These are phyloP conservation scores for Backusella parvicylindrica DNA, from an alignment of 192 early-diverging fungal genomes.

Conservation along the genomic window DNA sequence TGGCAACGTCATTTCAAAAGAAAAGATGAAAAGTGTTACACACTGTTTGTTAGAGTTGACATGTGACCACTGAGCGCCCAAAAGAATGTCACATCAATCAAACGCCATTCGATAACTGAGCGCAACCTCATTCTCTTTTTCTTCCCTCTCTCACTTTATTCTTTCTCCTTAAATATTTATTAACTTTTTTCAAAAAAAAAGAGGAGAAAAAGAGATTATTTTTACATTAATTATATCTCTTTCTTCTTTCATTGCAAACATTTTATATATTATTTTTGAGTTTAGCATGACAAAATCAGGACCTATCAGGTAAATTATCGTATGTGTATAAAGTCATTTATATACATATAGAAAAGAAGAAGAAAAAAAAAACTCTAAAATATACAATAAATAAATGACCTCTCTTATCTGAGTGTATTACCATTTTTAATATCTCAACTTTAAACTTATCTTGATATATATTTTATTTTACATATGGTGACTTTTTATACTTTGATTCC, in stretches of 20 bases:
- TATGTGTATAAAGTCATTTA: background rate
- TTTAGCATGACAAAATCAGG: background rate
- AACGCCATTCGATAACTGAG: background rate
- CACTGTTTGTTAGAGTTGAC: background rate
- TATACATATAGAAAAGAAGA: no score
- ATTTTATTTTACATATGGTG: background rate
- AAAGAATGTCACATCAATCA: slow-evolving; percentile 7
- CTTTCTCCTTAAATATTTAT: background rate
- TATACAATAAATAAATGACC: background rate
- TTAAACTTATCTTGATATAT: background rate
- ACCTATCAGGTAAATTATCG: background rate
- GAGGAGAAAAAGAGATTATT: background rate
- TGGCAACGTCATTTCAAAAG: background rate
- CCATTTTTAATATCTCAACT: background rate
- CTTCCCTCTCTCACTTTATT: background rate
- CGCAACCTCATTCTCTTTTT: background rate
- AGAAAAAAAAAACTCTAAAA: background rate
- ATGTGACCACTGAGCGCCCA: background rate
- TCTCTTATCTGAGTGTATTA: background rate
- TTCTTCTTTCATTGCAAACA: background rate
- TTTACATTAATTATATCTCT: background rate
- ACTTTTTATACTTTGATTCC: background rate
- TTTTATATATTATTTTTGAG: background rate
- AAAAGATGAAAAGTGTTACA: background rate
- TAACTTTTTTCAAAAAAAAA: background rate